Evolutionary conservation across 2,329 filamentous ascomycete genomes (phyloP).

Genomic region (Neonectria hederae): DNA sequence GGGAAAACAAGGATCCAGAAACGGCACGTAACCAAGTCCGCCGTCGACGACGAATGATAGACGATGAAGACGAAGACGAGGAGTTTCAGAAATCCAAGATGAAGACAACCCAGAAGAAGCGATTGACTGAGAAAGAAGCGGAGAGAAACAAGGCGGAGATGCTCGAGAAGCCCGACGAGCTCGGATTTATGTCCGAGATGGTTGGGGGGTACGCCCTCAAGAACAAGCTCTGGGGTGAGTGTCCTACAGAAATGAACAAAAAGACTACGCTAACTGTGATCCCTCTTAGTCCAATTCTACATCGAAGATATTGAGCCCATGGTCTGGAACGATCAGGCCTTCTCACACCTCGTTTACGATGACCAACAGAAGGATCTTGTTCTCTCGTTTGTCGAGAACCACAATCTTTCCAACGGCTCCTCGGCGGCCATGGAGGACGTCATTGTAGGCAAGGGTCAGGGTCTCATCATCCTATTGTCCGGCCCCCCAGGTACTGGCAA

Average conservation of each 20-base stretch:
- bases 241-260: background rate
- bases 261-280: conserved; percentile 11
- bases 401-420: conserved; percentile 38
- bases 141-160: conserved; percentile 52
- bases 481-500: conserved; percentile 59
- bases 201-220: conserved; percentile 57
- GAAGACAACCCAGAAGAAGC: conserved; percentile 30
- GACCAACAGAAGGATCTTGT: conserved; percentile 59
- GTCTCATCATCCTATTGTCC: conserved; percentile 56
- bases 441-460: conserved; percentile 55
- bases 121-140: conserved; percentile 48
- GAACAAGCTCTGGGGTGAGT: conserved; percentile 57
- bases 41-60: background rate
- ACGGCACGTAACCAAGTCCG: conserved; percentile 36
- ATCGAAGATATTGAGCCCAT: conserved; percentile 55
- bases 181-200: conserved; percentile 54
- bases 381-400: conserved; percentile 58
- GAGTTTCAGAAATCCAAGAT: conserved; percentile 13
- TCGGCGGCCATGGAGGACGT: conserved; percentile 49
- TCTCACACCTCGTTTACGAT: conserved; percentile 57
- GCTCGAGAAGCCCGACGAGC: conserved; percentile 48
- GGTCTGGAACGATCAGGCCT: conserved; percentile 57
- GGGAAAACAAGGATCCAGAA: conserved; percentile 47
- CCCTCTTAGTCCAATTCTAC: conserved; percentile 45
- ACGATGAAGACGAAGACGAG: conserved; percentile 3